phyloP scores from a whole-genome alignment of 352 stramenopile genomes.

The Porosira glacialis region DNA sequence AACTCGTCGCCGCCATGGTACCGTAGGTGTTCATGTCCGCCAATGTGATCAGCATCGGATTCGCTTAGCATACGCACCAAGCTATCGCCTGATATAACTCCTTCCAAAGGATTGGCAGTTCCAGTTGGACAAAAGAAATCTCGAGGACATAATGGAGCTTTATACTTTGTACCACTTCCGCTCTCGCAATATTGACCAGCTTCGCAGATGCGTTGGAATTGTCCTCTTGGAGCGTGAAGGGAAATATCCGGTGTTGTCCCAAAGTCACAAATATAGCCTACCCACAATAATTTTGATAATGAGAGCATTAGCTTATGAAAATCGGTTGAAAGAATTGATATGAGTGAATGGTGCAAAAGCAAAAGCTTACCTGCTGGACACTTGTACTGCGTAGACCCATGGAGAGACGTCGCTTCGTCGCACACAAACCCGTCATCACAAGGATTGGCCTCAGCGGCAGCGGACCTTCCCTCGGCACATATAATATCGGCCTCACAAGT shows the following conservation, averaged over 20 bases:
- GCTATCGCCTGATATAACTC: conserved; percentile 87
- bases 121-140: conserved; percentile 95
- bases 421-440: conserved; percentile 94
- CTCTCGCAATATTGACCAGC: conserved; percentile 89
- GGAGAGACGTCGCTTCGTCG: conserved; percentile 86
- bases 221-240: conserved; percentile 84
- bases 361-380: no score
- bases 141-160: conserved; percentile 82
- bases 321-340: no score
- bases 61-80: conserved; percentile 59
- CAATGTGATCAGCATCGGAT: neutral
- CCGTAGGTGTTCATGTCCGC: conserved; percentile 75
- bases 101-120: conserved; percentile 85
- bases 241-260: conserved; percentile 90
- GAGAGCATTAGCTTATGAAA: no score
- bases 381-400: conserved; percentile 77
- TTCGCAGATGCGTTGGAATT: conserved; percentile 86
- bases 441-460: conserved; percentile 83
- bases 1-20: conserved; percentile 88
- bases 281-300: no score
- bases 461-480: conserved; percentile 81
- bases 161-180: conserved; percentile 81
- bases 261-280: conserved; percentile 91
- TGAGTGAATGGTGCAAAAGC: no score
- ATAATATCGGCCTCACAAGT: conserved; percentile 96